Base-by-base conservation (phyloP, 2,329 filamentous ascomycete species). In the Fusarium sterilihyphosum region DNA sequence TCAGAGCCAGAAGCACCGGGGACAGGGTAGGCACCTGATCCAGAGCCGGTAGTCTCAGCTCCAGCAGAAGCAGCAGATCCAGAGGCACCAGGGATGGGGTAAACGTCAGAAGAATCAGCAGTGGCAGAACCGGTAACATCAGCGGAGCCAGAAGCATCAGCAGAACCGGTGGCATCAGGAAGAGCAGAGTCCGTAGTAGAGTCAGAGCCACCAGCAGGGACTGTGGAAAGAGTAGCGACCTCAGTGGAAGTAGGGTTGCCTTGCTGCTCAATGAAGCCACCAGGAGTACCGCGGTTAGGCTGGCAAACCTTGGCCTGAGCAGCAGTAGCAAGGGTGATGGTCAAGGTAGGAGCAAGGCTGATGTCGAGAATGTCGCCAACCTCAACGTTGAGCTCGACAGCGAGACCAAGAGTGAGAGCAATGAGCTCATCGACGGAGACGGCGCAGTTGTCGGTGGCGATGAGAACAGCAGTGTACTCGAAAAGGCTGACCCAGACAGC, bases 401-500 rank as follows among this genome's bases (percentile, higher is more conserved):
- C 73, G n/a, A 79, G 53, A 52, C 78, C 78, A 26, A 77, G 74
- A 24, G 65, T 73, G 1, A 79, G 77, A 29, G 71, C 71, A 52
- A 77, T 76, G n/a, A 73, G 58, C 41, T 76, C 75, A 14, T 63
- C 49, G 12, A 75, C 59, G 20, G 77, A 75, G 24, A 86, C 73
- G 31, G 78, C 81, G 76, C 85, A 86, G 53, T 73, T 59, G 16
- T 80, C 78, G 10, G 81, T 82, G 41, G 74, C 78, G 57, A 83
- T 82, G 61, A 86, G 81, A 61, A 81, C 78, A 69, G 83, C 82
- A 65, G 85, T 83, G 78, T 90, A 88, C 74, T 90, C 86, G n/a
- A 88, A 83, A 12, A 91, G 78, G 80, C 90, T 86, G 65, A 85
- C 84, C 77, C 84, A 89, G 49, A 89, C 80, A 49, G 82, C 83